Conservation (phyloP, 257 asterid genomes). For the Solanum sejunctum region DNA sequence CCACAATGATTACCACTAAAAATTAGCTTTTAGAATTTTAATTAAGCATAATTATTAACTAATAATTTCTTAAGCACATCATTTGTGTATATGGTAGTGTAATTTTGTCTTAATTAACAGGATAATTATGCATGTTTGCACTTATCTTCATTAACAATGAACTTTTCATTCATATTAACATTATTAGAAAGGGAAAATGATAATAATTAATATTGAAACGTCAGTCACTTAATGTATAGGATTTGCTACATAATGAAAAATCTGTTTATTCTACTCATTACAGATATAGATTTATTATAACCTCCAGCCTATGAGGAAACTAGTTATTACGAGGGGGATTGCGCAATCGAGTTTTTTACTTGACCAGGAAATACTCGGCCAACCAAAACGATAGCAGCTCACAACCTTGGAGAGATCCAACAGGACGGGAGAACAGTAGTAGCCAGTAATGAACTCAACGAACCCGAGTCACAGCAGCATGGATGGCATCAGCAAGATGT, state of each 20-base stretch:
- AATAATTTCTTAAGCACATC: too few species aligned
- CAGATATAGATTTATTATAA: neutral
- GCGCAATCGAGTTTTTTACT: neutral
- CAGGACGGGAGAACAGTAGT: neutral
- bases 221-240: neutral
- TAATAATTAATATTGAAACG: too few species aligned
- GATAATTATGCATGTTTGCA: too few species aligned
- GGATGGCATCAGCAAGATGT: constrained; percentile 91
- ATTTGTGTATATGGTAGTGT: too few species aligned
- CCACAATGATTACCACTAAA: too few species aligned
- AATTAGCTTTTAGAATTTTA: too few species aligned
- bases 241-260: neutral
- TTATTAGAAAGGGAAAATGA: too few species aligned
- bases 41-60: too few species aligned
- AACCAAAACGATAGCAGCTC: neutral
- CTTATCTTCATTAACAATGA: too few species aligned
- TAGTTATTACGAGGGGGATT: neutral
- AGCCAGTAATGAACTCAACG: constrained; percentile 11
- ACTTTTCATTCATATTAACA: too few species aligned
- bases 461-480: constrained; percentile 62
- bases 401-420: neutral
- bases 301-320: neutral
- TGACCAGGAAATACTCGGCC: neutral
- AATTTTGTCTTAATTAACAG: too few species aligned
- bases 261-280: neutral